A percentile compares a stretch with the other conserved stretches of the same genome.
phyloP scores from a whole-genome alignment of 2,329 filamentous ascomycete species.

The Hypoxylon sp. region DNA sequence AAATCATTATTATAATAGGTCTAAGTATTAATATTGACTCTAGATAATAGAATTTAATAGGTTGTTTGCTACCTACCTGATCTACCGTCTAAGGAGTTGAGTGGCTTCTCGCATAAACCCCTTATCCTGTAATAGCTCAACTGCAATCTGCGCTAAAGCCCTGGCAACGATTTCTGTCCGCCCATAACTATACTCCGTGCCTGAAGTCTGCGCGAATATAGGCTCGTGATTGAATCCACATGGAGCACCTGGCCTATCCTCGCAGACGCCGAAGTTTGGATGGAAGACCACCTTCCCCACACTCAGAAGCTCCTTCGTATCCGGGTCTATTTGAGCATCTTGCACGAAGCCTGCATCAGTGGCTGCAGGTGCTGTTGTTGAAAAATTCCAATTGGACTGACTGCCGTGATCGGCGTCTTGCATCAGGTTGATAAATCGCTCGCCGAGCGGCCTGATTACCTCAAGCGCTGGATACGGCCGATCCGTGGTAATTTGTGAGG shows the following conservation, averaged over 20 bases:
- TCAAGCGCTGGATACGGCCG: conserved; percentile 32
- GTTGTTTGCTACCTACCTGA: not conserved
- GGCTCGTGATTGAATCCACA: conserved; percentile 40
- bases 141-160: conserved; percentile 29
- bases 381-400: conserved; percentile 32
- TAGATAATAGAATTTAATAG: too few relatives aligned
- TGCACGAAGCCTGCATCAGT: conserved; percentile 38
- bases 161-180: conserved; percentile 30
- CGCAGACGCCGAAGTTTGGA: conserved; percentile 34
- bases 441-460: conserved; percentile 21
- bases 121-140: conserved; percentile 25
- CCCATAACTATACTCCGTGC: conserved; percentile 29
- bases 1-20: too few relatives aligned
- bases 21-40: too few relatives aligned
- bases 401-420: conserved; percentile 30
- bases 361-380: conserved; percentile 27
- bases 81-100: conserved; percentile 25
- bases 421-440: conserved; percentile 32
- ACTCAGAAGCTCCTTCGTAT: conserved; percentile 30
- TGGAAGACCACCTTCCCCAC: conserved; percentile 31
- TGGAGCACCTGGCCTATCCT: conserved; percentile 20
- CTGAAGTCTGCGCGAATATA: conserved; percentile 26
- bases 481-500: conserved; percentile 20
- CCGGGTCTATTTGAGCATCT: conserved; percentile 17
- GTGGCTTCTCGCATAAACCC: conserved; percentile 34